Base-by-base conservation (phyloP, 2,329 filamentous ascomycete species). In the Botrytis sinoallii region DNA sequence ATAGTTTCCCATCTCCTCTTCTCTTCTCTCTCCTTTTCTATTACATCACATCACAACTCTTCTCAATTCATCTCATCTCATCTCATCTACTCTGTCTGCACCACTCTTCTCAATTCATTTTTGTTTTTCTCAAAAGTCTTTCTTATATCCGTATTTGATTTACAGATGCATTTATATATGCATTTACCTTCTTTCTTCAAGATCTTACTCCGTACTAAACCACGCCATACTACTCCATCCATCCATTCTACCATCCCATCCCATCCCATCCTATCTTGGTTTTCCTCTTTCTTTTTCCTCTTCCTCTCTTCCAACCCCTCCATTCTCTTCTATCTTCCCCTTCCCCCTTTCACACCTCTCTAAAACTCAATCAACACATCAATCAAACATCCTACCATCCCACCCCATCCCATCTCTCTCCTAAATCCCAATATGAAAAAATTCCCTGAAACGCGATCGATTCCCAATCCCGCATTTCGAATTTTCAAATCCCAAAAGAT, bases 401-500 rank as follows among this genome's bases (percentile, higher is more conserved):
- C 18, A 20, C 12, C 20, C 46, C 35, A 61, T n/a, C 22, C 35
- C n/a, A 29, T n/a, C 35, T n/a, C 52, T 32, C n/a, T 35, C 22
- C 29, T 52, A n/a, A 35, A 29, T 57, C n/a, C n/a, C 42, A 42
- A 57, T 14, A 66, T 20, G n/a, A 4, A 16, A 67, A 67, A 57
- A 12, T 12, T 14, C n/a, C 14, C 7, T 4, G 8, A 64, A 70
- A 46, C 40, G 22, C 68, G 22, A 29, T 57, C 42, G 40, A 44
- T 60, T 32, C 55, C 38, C 25, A 40, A 59, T 35, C 55, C 55
- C 68, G 55, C 52, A 32, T 68, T 68, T 38, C 35, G 48, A 68
- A 68, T 68, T 57, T 57, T 57, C 52, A 52, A 68, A 42, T 61
- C 14, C 68, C 55, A 70, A 70, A 12, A 69, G 48, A 25, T 55